Conservation (phyloP, 2,329 filamentous ascomycete genomes). For the Fusarium devonianum region DNA sequence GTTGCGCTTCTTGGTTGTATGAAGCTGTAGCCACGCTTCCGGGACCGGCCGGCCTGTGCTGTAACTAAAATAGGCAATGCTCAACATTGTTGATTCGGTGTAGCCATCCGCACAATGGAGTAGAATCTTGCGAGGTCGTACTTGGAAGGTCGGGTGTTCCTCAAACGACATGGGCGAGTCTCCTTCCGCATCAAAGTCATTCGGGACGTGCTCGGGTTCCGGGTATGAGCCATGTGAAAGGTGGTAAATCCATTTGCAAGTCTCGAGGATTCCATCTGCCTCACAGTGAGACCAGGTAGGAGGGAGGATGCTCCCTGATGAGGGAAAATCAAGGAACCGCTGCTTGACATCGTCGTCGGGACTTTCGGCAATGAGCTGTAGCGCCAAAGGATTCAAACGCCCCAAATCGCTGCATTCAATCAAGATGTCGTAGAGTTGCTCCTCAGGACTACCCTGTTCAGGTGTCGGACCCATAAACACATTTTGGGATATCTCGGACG, state of each 20-base stretch:
- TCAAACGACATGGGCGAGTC: slow-evolving; percentile 38
- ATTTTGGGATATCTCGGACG: slow-evolving; percentile 87
- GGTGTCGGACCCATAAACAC: slow-evolving; percentile 91
- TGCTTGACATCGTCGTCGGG: slow-evolving; percentile 51
- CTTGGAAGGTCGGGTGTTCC: slow-evolving; percentile 25
- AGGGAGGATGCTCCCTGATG: slow-evolving; percentile 89
- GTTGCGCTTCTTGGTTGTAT: slow-evolving; percentile 82
- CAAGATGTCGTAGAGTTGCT: slow-evolving; percentile 77
- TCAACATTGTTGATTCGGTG: slow-evolving; percentile 90
- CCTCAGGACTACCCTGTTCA: slow-evolving; percentile 66
- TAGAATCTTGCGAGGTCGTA: slow-evolving; percentile 71
- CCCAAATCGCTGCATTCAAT: slow-evolving; percentile 91
- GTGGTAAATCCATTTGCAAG: slow-evolving; percentile 88
- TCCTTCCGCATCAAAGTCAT: slow-evolving; percentile 42
- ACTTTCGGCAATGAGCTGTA: slow-evolving; percentile 69
- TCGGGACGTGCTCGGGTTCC: slow-evolving; percentile 45
- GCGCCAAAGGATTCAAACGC: slow-evolving; percentile 71
- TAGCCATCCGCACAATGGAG: slow-evolving; percentile 97
- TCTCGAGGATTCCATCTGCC: slow-evolving; percentile 83
- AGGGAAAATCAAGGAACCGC: slow-evolving; percentile 75
- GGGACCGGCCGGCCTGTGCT: slow-evolving; percentile 82
- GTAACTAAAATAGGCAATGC: slow-evolving; percentile 92
- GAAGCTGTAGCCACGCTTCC: slow-evolving; percentile 86
- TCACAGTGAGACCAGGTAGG: slow-evolving; percentile 85
- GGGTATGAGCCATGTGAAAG: slow-evolving; percentile 71